Evolutionary conservation across 345 rosid genomes (phyloP).

Genomic region (Carallia pectinifolia): DNA sequence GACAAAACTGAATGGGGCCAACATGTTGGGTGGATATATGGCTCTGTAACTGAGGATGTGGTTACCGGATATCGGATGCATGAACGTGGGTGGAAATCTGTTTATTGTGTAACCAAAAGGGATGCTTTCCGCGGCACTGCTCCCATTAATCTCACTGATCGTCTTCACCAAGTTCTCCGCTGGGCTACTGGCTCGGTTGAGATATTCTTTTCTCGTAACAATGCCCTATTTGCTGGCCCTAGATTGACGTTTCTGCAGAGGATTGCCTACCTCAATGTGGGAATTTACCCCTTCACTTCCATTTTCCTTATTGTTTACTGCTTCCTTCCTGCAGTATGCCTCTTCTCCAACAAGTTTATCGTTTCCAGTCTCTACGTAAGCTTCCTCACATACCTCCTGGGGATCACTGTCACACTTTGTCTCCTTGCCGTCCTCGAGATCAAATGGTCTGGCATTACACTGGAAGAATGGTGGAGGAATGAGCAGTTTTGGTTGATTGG

Average conservation of each 20-base stretch:
- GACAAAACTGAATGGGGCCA: constrained; percentile 86
- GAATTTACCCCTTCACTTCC: constrained; percentile 81
- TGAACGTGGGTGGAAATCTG: constrained; percentile 78
- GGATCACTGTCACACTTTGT: constrained; percentile 58
- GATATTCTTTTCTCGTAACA: constrained; percentile 85
- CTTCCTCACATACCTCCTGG: constrained; percentile 62
- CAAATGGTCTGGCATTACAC: constrained; percentile 69
- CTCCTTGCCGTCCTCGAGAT: constrained; percentile 69
- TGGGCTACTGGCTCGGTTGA: constrained; percentile 93
- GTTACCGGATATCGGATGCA: constrained; percentile 86
- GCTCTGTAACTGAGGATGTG: constrained; percentile 83
- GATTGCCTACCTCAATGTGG: constrained; percentile 79
- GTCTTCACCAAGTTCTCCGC: constrained; percentile 81
- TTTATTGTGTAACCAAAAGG: constrained; percentile 63
- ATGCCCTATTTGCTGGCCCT: constrained; percentile 57
- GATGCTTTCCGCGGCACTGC: constrained; percentile 83
- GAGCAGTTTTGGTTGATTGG: constrained; percentile 92
- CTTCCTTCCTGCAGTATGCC: constrained; percentile 75
- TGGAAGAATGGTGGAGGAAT: constrained; percentile 94
- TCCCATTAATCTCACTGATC: constrained; percentile 70
- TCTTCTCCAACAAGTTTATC: constrained; percentile 66
- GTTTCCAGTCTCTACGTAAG: constrained; percentile 47
- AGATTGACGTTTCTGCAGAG: constrained; percentile 63
- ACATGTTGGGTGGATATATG: constrained; percentile 77
- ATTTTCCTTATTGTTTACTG: constrained; percentile 79